A percentile compares a stretch with the other conserved stretches of the same genome.
phyloP scores from a whole-genome alignment of 2,329 filamentous ascomycete genomes.

The Alternaria angustiovoidea region DNA sequence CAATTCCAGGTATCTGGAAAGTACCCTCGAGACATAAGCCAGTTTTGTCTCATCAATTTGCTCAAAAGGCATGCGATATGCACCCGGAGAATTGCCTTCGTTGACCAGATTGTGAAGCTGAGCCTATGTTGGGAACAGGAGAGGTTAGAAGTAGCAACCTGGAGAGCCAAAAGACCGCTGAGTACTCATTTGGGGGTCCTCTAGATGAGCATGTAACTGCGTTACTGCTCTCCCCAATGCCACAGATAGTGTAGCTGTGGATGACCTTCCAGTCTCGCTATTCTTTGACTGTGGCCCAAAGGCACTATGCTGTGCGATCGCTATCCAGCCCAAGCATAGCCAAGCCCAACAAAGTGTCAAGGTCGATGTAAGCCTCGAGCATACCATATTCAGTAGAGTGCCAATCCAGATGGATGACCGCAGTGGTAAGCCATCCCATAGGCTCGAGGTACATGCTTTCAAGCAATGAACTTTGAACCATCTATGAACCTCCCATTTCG shows the following conservation, averaged over 20 bases:
- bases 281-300: not conserved
- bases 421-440: not conserved
- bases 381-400: not conserved
- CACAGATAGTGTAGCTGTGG: not conserved
- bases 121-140: accelerated
- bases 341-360: not conserved
- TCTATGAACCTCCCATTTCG: not conserved
- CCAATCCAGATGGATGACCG: not conserved
- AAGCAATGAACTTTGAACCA: not conserved
- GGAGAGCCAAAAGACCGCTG: not conserved
- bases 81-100: accelerated
- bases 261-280: not conserved
- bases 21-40: not conserved
- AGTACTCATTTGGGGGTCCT: not conserved
- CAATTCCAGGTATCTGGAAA: not conserved
- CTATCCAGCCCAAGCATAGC: not conserved
- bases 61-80: not conserved
- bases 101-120: not conserved
- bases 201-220: not conserved
- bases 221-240: not conserved
- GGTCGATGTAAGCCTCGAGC: not conserved
- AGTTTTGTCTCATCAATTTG: not conserved
- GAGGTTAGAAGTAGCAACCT: not conserved
- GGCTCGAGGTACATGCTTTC: not conserved
- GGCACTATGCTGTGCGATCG: accelerated